phyloP scores from a whole-genome alignment of 257 asterid genomes.

The Mitragyna speciosa region DNA sequence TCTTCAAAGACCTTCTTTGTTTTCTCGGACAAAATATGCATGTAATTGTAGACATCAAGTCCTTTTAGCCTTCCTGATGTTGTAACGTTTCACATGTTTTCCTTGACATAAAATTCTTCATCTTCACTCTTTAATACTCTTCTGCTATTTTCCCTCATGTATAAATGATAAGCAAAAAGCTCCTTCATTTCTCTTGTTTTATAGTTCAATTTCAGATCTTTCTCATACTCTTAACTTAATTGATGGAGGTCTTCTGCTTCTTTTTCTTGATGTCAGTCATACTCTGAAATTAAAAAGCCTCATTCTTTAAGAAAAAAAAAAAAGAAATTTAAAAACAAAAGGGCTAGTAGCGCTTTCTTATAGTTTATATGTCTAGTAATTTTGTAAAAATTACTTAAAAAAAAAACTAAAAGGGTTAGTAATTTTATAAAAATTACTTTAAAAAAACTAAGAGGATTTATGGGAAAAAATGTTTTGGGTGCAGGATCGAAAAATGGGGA shows the following conservation, averaged over 20 bases:
- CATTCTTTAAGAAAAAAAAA: too few relatives aligned
- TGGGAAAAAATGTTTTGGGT: neutral
- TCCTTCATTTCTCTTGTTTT: neutral
- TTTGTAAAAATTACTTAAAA: neutral
- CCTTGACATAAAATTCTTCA: neutral
- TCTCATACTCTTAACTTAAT: neutral
- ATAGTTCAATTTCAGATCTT: neutral
- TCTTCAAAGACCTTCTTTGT: neutral
- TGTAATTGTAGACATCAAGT: neutral
- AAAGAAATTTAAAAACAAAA: neutral
- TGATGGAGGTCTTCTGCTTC: neutral
- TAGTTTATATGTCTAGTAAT: too few relatives aligned
- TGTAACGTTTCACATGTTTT: neutral
- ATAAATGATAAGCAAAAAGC: neutral
- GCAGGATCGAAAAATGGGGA: conserved; percentile 52
- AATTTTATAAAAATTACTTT: neutral
- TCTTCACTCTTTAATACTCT: neutral
- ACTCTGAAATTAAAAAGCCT: neutral
- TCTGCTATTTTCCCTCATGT: too few relatives aligned
- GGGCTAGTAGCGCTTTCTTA: neutral
- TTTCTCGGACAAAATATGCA: neutral
- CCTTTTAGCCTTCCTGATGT: neutral
- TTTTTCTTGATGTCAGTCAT: neutral
- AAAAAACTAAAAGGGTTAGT: neutral
- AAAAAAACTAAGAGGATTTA: neutral